Evolutionary conservation across 2,329 filamentous ascomycete genomes (phyloP), one percentile per base, ranked within the genome.

Genomic region (Trichoderma atroviride): DNA sequence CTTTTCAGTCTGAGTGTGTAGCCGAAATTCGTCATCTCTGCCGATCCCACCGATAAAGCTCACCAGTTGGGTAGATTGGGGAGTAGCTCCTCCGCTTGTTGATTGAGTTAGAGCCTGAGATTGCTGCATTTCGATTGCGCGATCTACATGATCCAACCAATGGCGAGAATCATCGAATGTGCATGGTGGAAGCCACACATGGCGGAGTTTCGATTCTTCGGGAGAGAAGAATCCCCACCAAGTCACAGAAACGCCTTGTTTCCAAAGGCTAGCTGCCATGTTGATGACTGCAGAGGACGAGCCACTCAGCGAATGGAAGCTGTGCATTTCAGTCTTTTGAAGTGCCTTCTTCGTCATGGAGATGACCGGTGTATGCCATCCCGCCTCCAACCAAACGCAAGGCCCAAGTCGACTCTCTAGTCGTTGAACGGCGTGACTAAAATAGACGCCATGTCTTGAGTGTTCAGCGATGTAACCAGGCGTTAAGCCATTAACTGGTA

Each of bases 321-420:
- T 50, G 22, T 71, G 52, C 1, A 14, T 13, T 11, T 55, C 27
- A 5, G 47, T 11, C 7, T 47, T 70, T 0, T 68, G 69, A 14
- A 79, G 68, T 0, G 78, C 78, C 2, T 77, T 76, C 13, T 72
- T 70, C 0, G 74, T 75, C 77, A 82, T 80, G 7, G 69, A 27
- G 0, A 77, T 76, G 6, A 81, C 75, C 0, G 78, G 77, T 0
- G 79, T 78, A 11, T 72, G 73, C 0, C 76, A 75, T 7, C 79
- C 79, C 4, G 77, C 77, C 59, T 81, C 80, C 5, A 81, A 69
- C 74, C 75, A 81, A 22, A 77, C 68, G 47, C 70, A 72, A 0
- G 67, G 62, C 1, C 74, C 73, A 19, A 75, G 70, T 19, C 72
- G 60, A 16, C 68, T 60, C 9, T 70, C 70, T 0, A 81, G 40